Percentiles rank a stretch among this genome's conserved stretches.
Conservation (phyloP, 352 stramenopile species). For the Globisporangium barbulae region DNA sequence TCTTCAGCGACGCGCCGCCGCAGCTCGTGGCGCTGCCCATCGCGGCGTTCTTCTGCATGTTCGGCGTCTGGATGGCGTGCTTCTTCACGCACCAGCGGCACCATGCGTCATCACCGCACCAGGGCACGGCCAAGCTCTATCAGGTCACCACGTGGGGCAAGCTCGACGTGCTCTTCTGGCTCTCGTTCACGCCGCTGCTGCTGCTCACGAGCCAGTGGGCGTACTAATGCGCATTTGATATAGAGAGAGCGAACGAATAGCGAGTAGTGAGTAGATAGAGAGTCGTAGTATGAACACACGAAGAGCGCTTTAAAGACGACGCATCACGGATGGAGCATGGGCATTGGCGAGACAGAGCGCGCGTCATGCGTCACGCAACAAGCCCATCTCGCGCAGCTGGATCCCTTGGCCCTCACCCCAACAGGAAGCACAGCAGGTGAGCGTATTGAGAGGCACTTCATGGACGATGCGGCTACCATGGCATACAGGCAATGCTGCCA, state of each 20-base stretch:
- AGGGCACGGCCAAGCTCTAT: slow-evolving; percentile 11
- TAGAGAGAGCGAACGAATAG: not conserved
- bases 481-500: too few species aligned
- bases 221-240: slow-evolving; percentile 18
- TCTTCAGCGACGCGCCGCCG: slow-evolving; percentile 60
- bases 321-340: not conserved
- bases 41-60: slow-evolving; percentile 57
- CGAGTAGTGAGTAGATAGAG: not conserved
- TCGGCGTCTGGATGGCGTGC: slow-evolving; percentile 73
- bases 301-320: not conserved
- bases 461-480: too few species aligned
- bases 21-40: slow-evolving; percentile 55
- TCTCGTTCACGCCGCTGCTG: slow-evolving; percentile 77
- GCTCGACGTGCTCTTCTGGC: slow-evolving; percentile 85
- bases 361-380: too few species aligned
- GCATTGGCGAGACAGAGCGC: not conserved
- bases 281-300: not conserved
- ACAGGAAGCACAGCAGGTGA: too few species aligned
- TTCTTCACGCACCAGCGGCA: slow-evolving; percentile 45
- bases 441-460: too few species aligned
- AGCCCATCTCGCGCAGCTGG: too few species aligned
- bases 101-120: slow-evolving; percentile 9
- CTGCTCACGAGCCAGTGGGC: slow-evolving; percentile 83
- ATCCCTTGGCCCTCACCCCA: too few species aligned
- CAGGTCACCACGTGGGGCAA: slow-evolving; percentile 46